Conservation (phyloP, 139 green algal species). For the Chlorella sorokiniana region DNA sequence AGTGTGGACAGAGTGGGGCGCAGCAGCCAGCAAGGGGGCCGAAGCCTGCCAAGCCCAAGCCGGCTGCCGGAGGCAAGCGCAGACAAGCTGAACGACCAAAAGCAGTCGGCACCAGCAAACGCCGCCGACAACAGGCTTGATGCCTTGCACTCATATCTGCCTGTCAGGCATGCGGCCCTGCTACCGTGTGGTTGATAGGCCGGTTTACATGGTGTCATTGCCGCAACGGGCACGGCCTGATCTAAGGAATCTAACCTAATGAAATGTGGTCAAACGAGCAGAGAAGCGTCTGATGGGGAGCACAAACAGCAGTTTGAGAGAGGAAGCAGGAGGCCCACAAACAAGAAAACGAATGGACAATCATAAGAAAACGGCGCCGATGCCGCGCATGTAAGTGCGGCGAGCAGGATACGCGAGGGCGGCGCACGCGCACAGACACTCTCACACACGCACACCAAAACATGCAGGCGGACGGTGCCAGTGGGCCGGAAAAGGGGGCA, state of each 20-base stretch:
- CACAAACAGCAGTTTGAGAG: slow-evolving; percentile 28
- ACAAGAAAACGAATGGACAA: not conserved
- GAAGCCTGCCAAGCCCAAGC: too few relatives aligned
- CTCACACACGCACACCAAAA: not conserved
- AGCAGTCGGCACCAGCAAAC: too few relatives aligned
- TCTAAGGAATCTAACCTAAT: not conserved
- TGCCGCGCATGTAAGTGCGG: not conserved
- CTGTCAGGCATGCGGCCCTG: too few relatives aligned
- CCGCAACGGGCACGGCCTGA: not conserved
- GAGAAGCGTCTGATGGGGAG: slow-evolving; percentile 24
- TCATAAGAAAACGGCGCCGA: not conserved
- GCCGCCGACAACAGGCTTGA: too few relatives aligned
- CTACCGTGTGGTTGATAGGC: not conserved
- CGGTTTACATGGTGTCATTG: not conserved
- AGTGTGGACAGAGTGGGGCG: too few relatives aligned
- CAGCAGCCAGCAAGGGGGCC: too few relatives aligned
- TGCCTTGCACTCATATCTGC: too few relatives aligned
- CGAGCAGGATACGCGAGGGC: too few relatives aligned
- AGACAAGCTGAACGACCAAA: too few relatives aligned
- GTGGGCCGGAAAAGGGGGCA: not conserved
- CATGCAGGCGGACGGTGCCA: not conserved
- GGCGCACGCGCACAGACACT: not conserved
- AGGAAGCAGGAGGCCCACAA: not conserved
- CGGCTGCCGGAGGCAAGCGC: too few relatives aligned
- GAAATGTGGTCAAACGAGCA: not conserved